phyloP scores from a whole-genome alignment of 495 filamentous ascomycete genomes.

The Chaetomidium leptoderma region DNA sequence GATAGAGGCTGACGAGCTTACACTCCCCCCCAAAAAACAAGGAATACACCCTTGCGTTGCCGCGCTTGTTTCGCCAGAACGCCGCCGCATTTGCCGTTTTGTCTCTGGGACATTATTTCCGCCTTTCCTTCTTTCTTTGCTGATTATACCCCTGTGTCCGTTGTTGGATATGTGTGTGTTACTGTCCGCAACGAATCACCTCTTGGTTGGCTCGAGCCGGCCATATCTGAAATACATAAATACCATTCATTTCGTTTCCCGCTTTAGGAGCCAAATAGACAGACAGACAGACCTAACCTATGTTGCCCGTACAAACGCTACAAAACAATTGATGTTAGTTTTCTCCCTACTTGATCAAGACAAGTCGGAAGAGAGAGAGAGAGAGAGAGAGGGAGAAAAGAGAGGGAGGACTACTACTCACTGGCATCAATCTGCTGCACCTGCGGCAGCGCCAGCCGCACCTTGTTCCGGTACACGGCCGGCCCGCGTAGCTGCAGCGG shows the following conservation, averaged over 20 bases:
- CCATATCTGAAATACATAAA: no score
- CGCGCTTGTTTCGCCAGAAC: neutral
- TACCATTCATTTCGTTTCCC: no score
- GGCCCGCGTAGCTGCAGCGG: slow-evolving; percentile 73
- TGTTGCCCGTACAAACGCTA: slow-evolving; percentile 37
- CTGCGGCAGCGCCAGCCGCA: slow-evolving; percentile 79
- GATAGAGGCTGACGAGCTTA: no score
- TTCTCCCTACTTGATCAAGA: no score
- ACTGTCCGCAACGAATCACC: no score
- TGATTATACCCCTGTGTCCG: neutral
- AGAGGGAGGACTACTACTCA: slow-evolving; percentile 57
- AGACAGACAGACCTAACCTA: neutral
- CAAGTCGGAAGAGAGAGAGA: neutral
- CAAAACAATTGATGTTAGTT: slow-evolving; percentile 41
- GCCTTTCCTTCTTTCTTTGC: no score
- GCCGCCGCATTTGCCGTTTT: slow-evolving; percentile 2
- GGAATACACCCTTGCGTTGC: neutral
- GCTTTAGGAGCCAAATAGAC: no score
- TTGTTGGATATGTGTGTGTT: no score
- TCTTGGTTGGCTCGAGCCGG: no score
- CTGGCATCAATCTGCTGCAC: slow-evolving; percentile 94
- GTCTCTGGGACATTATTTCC: neutral
- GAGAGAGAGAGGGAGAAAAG: neutral
- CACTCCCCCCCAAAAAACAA: neutral
- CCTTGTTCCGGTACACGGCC: slow-evolving; percentile 87